Conservation (phyloP, 768 basidiomycete species). For the Pisolithus microcarpus region DNA sequence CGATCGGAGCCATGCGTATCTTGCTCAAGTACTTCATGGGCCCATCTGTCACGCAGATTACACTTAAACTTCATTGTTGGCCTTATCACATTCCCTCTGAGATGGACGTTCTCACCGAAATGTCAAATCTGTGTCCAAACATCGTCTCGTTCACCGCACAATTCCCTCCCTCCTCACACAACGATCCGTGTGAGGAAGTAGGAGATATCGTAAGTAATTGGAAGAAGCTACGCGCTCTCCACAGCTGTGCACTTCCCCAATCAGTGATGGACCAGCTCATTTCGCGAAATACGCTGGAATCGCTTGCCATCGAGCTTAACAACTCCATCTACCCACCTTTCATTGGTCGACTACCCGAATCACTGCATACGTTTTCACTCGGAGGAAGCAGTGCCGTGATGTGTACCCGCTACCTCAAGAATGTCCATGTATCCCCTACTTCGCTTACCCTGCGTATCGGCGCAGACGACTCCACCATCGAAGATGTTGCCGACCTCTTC, state of each 20-base stretch:
- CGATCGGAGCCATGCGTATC: conserved; percentile 17
- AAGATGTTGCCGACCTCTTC: conserved; percentile 12
- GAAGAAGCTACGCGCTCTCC: conserved; percentile 12
- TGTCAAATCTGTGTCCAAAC: conserved; percentile 19
- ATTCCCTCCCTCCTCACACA: conserved; percentile 22
- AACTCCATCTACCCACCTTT: conserved; percentile 15
- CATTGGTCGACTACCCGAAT: conserved; percentile 13
- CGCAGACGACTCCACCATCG: conserved; percentile 18
- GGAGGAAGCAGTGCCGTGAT: conserved; percentile 18
- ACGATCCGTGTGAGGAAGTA: conserved; percentile 20
- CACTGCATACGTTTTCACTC: conserved; percentile 16
- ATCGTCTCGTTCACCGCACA: conserved; percentile 19
- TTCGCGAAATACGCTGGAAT: conserved; percentile 8
- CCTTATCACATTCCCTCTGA: conserved; percentile 17
- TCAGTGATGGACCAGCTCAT: conserved; percentile 14
- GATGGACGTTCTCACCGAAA: conserved; percentile 12
- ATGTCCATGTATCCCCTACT: conserved; percentile 11
- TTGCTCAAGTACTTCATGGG: conserved; percentile 20
- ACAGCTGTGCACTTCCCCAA: conserved; percentile 16
- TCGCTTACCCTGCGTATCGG: conserved; percentile 17
- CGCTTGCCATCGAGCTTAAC: conserved; percentile 22
- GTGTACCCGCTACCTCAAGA: conserved; percentile 17
- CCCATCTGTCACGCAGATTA: conserved; percentile 12
- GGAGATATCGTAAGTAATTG: conserved; percentile 18
- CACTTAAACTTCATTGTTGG: conserved; percentile 19